Evolutionary conservation across 1,284 basidiomycete species (phyloP), one percentile per base, ranked within the genome.

Genomic region (Cutaneotrichosporon sp.): DNA sequence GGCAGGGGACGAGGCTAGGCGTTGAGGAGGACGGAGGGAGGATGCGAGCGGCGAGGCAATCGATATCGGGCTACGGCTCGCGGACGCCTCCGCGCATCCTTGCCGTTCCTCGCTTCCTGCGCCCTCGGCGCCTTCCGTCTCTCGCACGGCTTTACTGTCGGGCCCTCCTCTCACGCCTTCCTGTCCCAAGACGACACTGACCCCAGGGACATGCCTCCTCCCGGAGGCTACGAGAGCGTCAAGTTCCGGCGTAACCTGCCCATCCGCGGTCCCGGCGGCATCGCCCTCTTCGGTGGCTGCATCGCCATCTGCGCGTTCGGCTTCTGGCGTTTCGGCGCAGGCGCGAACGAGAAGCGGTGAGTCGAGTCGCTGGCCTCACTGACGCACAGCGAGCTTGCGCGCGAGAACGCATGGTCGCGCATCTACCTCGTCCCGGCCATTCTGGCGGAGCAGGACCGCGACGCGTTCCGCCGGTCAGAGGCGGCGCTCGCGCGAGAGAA

Each of bases 211-310:
- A 88, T 98, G 84, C 93, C 93, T 65, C 93, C 94, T 41, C 67
- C 84, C 43, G 93, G 91, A 61, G 94, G 94, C 5, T 98, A 96
- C 77, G 90, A 89, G 71, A 78, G 87, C 41, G 79, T 98, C 79
- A 87, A 87, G 76, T 98, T 97, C 83, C 94, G 93, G 78, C 87
- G 94, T 60, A 94, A 94, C 77, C 82, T 99, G 55, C 93, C 96
- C 46, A 80, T 90, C 70, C 84, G 88, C 63, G 96, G 96, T 9
- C 92, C 92, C 43, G 85, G 90, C 49, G 92, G 91, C 29, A 78
- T 87, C 52, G 85, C 84, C 61, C 85, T 97, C 69, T 87, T 98
- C 63, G 87, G 84, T 56, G 86, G 84, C 39, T 85, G 93, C 62
- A 82, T 85, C 60, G 86, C 83, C 57, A 80, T 97, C 64, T 94